Conservation (phyloP, 257 asterid genomes). For the Anisodus acutangulus region DNA sequence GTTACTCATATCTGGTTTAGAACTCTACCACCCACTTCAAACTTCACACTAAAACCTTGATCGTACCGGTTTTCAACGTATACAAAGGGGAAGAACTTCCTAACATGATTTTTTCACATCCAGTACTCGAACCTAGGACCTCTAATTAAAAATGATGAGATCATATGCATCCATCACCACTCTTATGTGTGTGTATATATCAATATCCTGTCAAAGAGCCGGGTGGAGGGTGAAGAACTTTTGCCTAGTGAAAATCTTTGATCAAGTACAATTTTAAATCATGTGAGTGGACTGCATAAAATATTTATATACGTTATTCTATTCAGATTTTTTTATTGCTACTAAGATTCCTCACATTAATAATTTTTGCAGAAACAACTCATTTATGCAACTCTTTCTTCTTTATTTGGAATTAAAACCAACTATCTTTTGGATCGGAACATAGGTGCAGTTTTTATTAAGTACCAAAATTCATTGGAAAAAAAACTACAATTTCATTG, state of each 20-base stretch:
- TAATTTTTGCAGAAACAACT: not conserved
- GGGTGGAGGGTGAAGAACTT: not conserved
- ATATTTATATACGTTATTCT: not conserved
- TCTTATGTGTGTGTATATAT: too few species aligned
- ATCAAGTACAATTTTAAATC: constrained; percentile 4
- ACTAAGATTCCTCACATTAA: not conserved
- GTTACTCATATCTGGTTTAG: too few species aligned
- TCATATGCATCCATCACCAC: too few species aligned
- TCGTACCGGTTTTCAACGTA: too few species aligned
- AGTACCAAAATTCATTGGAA: not conserved
- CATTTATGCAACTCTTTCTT: not conserved
- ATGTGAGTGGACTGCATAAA: not conserved
- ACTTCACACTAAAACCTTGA: too few species aligned
- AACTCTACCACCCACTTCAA: too few species aligned
- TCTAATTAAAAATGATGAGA: too few species aligned
- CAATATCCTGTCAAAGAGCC: not conserved
- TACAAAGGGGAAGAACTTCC: too few species aligned
- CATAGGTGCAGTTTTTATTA: not conserved
- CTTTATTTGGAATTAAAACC: not conserved
- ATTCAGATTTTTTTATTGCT: not conserved
- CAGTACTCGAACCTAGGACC: too few species aligned
- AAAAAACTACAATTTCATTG: not conserved
- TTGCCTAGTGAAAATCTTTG: constrained; percentile 15
- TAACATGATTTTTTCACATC: too few species aligned
- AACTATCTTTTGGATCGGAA: not conserved